These are phyloP conservation scores for Aspergillus cejpii DNA, from an alignment of 2,329 filamentous ascomycete genomes.

Conservation along the genomic window DNA sequence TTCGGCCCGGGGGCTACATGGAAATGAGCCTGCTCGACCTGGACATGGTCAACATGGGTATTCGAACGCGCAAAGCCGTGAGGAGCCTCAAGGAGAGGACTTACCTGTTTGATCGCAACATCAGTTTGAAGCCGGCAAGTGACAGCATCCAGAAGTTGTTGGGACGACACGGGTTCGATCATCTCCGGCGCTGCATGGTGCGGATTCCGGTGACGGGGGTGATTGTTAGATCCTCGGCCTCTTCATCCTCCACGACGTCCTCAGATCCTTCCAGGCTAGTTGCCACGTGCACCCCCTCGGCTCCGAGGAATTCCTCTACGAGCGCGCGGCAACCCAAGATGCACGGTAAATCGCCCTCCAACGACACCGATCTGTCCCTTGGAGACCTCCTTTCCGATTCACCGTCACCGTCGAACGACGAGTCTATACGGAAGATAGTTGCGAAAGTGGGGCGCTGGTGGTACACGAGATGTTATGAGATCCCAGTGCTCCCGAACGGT, in stretches of 20 bases:
- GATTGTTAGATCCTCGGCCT: slow-evolving; percentile 38
- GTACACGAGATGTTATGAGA: slow-evolving; percentile 91
- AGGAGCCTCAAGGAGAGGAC: slow-evolving; percentile 43
- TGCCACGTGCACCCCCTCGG: slow-evolving; percentile 21
- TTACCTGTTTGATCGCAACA: slow-evolving; percentile 36
- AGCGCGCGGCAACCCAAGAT: slow-evolving; percentile 13
- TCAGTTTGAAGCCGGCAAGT: slow-evolving; percentile 44
- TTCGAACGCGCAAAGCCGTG: slow-evolving; percentile 41
- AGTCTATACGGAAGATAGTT: slow-evolving; percentile 86
- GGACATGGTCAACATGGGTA: slow-evolving; percentile 48
- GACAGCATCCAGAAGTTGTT: slow-evolving; percentile 45
- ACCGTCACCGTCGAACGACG: slow-evolving; percentile 65
- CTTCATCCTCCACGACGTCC: slow-evolving; percentile 36
- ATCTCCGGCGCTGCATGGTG: slow-evolving; percentile 45
- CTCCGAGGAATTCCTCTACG: slow-evolving; percentile 20
- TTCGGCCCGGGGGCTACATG: slow-evolving; percentile 45
- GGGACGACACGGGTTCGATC: slow-evolving; percentile 43
- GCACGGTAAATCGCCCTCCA: slow-evolving; percentile 29
- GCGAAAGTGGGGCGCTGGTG: slow-evolving; percentile 90
- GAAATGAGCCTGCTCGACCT: slow-evolving; percentile 46
- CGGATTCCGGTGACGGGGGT: slow-evolving; percentile 45
- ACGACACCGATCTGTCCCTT: slow-evolving; percentile 44
- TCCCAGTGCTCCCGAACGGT: slow-evolving; percentile 48
- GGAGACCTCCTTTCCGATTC: slow-evolving; percentile 68
- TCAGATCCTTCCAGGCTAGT: slow-evolving; percentile 32